phyloP scores from a whole-genome alignment of 805 yeast species.

The Zygosaccharomyces kombuchaensis region DNA sequence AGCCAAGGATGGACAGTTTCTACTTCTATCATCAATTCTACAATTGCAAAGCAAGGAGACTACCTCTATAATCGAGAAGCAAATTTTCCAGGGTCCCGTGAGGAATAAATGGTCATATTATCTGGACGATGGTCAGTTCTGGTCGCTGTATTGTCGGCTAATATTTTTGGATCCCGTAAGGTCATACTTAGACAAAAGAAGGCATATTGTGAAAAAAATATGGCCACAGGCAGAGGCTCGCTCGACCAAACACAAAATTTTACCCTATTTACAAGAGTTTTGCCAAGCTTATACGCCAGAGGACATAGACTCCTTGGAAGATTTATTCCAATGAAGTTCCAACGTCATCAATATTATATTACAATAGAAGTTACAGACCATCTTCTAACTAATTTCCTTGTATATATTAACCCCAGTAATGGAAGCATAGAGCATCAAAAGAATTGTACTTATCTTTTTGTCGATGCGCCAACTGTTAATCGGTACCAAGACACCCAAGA shows the following conservation, averaged over 20 bases:
- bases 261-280: slow-evolving; percentile 16
- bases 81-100: slow-evolving; percentile 23
- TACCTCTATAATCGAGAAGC: slow-evolving; percentile 19
- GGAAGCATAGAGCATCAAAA: slow-evolving; percentile 20
- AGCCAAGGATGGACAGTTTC: slow-evolving; percentile 17
- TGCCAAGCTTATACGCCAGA: slow-evolving; percentile 29
- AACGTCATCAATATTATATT: neutral
- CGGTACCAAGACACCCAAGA: slow-evolving; percentile 42
- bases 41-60: slow-evolving; percentile 26
- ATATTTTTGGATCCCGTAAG: slow-evolving; percentile 24
- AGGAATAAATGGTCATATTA: slow-evolving; percentile 19
- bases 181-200: slow-evolving; percentile 28
- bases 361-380: neutral
- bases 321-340: slow-evolving; percentile 7
- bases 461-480: slow-evolving; percentile 44
- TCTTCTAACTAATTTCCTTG: slow-evolving; percentile 12
- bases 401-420: slow-evolving; percentile 21
- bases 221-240: slow-evolving; percentile 22
- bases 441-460: slow-evolving; percentile 37
- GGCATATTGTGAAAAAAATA: slow-evolving; percentile 18
- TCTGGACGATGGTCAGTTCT: slow-evolving; percentile 22
- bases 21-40: slow-evolving; percentile 20
- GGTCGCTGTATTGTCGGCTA: slow-evolving; percentile 28
- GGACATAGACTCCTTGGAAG: slow-evolving; percentile 23
- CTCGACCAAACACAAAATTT: slow-evolving; percentile 1